phyloP scores from a whole-genome alignment of 306 rosid genomes.

The Myrica gale region DNA sequence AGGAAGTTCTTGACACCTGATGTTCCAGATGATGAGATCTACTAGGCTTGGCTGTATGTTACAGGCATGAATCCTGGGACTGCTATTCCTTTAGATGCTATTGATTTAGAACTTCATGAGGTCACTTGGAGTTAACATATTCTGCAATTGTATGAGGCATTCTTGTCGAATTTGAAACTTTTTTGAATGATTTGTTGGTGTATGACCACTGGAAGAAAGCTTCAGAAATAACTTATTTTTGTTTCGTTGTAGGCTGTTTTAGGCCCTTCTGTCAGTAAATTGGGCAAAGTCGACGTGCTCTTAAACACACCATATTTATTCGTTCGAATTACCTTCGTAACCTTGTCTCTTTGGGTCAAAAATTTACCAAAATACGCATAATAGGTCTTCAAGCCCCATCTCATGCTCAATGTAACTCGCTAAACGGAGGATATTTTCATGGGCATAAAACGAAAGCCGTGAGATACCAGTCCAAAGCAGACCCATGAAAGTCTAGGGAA shows the following conservation, averaged over 20 bases:
- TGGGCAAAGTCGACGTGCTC: neutral
- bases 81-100: constrained; percentile 22
- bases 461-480: too few relatives aligned
- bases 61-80: constrained; percentile 15
- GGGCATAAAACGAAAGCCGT: too few relatives aligned
- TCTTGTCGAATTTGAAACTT: constrained; percentile 8
- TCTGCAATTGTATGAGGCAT: constrained; percentile 17
- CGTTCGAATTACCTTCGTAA: too few relatives aligned
- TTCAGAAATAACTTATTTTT: neutral
- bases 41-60: constrained; percentile 37
- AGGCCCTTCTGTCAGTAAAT: neutral
- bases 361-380: too few relatives aligned
- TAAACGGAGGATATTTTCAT: too few relatives aligned
- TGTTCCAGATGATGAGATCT: constrained; percentile 87
- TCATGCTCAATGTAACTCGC: too few relatives aligned
- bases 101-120: constrained; percentile 6
- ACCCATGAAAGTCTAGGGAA: too few relatives aligned
- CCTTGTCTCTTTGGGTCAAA: too few relatives aligned
- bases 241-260: neutral
- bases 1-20: constrained; percentile 65
- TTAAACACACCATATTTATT: too few relatives aligned
- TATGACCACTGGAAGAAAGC: neutral
- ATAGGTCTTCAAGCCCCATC: too few relatives aligned
- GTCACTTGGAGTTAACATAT: constrained; percentile 9
- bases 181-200: neutral